phyloP scores from a whole-genome alignment of 2,329 filamentous ascomycete species.

The Penicillium sumatraense region DNA sequence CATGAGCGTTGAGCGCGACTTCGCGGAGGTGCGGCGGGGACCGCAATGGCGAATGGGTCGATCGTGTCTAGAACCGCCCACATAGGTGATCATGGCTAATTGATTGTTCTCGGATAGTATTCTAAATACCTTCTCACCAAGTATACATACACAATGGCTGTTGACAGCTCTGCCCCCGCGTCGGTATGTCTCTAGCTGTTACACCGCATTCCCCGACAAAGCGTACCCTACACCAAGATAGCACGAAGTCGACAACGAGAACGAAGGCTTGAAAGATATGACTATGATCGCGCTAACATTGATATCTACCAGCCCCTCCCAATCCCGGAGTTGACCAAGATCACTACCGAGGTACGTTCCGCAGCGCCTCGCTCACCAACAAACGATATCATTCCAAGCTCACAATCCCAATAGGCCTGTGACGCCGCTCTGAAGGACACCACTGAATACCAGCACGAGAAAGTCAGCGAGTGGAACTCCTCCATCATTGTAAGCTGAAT shows the following conservation, averaged over 20 bases:
- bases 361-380: neutral
- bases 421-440: conserved; percentile 73
- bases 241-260: too few relatives aligned
- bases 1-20: neutral
- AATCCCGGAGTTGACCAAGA: conserved; percentile 78
- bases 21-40: conserved; percentile 23
- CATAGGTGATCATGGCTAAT: neutral
- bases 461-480: conserved; percentile 87
- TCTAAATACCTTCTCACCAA: neutral
- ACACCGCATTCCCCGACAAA: conserved; percentile 10
- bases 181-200: conserved; percentile 28
- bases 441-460: conserved; percentile 83
- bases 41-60: conserved; percentile 5
- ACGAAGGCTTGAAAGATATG: neutral
- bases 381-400: conserved; percentile 4
- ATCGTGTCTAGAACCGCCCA: neutral
- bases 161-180: conserved; percentile 31
- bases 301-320: conserved; percentile 67
- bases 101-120: neutral
- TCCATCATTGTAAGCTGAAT: conserved; percentile 78
- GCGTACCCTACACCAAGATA: too few relatives aligned
- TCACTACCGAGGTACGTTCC: conserved; percentile 75
- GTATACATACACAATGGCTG: conserved; percentile 34
- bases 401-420: conserved; percentile 69
- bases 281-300: conserved; percentile 7